Conservation (phyloP, 1,284 basidiomycete species). For the Moesziomyces globuligerus region DNA sequence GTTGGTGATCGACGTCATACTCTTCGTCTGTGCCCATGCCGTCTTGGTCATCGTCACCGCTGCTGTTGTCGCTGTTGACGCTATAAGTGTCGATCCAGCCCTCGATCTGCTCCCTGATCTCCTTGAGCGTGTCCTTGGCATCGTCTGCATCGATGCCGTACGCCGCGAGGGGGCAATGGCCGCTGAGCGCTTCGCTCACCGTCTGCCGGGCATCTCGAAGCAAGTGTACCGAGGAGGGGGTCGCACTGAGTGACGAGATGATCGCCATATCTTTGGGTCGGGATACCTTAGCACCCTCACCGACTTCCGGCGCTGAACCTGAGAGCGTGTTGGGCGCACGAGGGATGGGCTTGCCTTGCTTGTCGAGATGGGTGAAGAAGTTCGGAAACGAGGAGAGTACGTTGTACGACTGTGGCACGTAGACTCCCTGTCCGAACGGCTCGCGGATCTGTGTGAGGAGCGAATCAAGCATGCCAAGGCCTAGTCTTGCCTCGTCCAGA, state of each 20-base stretch:
- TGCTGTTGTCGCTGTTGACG: constrained; percentile 21
- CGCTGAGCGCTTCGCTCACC: constrained; percentile 41
- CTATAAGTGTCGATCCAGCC: constrained; percentile 53
- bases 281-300: background rate
- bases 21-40: constrained; percentile 57
- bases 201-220: constrained; percentile 38
- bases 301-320: background rate
- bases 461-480: constrained; percentile 41
- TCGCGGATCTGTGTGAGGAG: constrained; percentile 23
- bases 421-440: constrained; percentile 39
- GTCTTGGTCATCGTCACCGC: constrained; percentile 37
- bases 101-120: constrained; percentile 59
- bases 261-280: constrained; percentile 34
- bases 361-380: constrained; percentile 43
- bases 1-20: constrained; percentile 46
- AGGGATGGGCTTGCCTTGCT: constrained; percentile 9
- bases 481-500: constrained; percentile 18
- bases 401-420: constrained; percentile 53
- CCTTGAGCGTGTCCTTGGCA: constrained; percentile 55
- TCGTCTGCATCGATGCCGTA: constrained; percentile 52
- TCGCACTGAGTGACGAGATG: constrained; percentile 46
- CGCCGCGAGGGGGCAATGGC: constrained; percentile 44
- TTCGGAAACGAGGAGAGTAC: constrained; percentile 46
- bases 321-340: background rate
- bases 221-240: constrained; percentile 43